Evolutionary conservation across 495 filamentous ascomycete genomes (phyloP).

Genomic region (Penicillium psychrofluorescens): DNA sequence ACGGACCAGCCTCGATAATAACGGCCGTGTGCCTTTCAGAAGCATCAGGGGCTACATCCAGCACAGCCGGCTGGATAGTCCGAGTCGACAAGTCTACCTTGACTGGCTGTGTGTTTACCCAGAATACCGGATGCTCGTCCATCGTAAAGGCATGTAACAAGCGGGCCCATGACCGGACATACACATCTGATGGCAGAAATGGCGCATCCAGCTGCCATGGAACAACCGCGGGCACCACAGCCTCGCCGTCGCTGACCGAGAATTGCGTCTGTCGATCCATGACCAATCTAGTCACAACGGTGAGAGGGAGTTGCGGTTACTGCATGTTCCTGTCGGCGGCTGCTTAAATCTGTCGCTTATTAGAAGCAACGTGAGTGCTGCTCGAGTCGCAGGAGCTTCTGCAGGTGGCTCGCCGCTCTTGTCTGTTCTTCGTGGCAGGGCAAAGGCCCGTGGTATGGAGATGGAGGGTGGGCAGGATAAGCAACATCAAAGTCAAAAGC

Average conservation of each 20-base stretch:
- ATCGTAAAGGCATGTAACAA: conserved; percentile 31
- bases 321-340: not conserved
- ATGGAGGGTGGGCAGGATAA: not conserved
- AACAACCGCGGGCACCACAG: conserved; percentile 3
- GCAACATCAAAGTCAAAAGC: not conserved
- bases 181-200: conserved; percentile 12
- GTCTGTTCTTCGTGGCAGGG: conserved; percentile 5
- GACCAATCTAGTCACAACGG: not conserved
- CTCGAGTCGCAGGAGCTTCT: conserved; percentile 7
- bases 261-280: conserved; percentile 22
- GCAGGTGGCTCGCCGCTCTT: conserved; percentile 10
- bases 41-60: conserved; percentile 7
- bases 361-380: conserved; percentile 14
- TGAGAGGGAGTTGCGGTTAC: no score
- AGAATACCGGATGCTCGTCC: conserved; percentile 27
- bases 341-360: conserved; percentile 13
- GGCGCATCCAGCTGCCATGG: conserved; percentile 14
- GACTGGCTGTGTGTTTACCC: conserved; percentile 22
- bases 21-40: conserved; percentile 13
- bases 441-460: conserved; percentile 4
- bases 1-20: conserved; percentile 3
- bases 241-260: conserved; percentile 9
- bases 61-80: conserved; percentile 10
- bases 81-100: conserved; percentile 23
- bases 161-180: conserved; percentile 32